Conservation (phyloP, 306 rosid genomes). For the Mucuna pruriens region DNA sequence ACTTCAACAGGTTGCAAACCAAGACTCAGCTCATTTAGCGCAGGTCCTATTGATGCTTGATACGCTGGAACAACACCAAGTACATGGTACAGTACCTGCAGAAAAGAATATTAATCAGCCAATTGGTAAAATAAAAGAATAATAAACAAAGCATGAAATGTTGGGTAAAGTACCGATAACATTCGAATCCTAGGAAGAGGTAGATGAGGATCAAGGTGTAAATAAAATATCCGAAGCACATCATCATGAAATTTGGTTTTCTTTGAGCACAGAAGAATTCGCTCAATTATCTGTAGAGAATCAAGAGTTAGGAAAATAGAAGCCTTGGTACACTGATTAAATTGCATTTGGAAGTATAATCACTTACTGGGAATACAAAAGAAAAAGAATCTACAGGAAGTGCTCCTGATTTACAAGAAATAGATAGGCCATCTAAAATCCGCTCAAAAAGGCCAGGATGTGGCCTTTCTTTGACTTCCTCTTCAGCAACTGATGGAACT, state of each 20-base stretch:
- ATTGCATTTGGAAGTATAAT: constrained; percentile 30
- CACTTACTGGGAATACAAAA: constrained; percentile 89
- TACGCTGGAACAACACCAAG: constrained; percentile 86
- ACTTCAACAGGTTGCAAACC: constrained; percentile 87
- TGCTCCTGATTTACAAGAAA: constrained; percentile 88
- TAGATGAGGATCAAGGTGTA: constrained; percentile 91
- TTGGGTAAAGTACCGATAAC: constrained; percentile 68
- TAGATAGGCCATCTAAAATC: constrained; percentile 72
- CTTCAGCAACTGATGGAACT: constrained; percentile 58
- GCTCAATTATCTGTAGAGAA: constrained; percentile 82
- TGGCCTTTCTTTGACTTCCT: constrained; percentile 61
- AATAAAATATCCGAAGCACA: constrained; percentile 76
- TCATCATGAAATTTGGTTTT: constrained; percentile 87
- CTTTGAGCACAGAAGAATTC: constrained; percentile 83
- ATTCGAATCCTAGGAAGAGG: constrained; percentile 95
- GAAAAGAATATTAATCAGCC: constrained; percentile 33
- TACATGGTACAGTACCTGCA: constrained; percentile 89
- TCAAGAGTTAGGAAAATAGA: constrained; percentile 41
- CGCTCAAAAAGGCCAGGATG: constrained; percentile 75
- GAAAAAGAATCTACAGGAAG: constrained; percentile 98
- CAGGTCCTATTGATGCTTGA: constrained; percentile 86
- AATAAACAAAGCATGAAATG: constrained; percentile 30
- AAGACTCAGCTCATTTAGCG: constrained; percentile 90
- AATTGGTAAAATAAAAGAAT: constrained; percentile 13
- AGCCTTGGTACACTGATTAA: constrained; percentile 27